Conservation (phyloP, 441 rosid species). For the Codiaeum variegatum region DNA sequence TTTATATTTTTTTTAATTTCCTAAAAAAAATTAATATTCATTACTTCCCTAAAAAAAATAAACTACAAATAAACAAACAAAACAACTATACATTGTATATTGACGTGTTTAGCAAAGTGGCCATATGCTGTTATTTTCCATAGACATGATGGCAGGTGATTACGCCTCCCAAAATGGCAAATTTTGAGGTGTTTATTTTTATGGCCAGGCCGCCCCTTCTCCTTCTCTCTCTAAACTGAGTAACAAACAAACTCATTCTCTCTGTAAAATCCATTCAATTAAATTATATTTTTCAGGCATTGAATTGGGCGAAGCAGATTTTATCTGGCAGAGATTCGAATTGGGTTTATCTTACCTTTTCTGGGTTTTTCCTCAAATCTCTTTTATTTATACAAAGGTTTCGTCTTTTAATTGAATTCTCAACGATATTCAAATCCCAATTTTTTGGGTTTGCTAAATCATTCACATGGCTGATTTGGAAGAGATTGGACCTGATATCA, state of each 20-base stretch:
- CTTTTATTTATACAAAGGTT: neutral
- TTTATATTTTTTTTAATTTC: too few species aligned
- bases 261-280: neutral
- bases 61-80: neutral
- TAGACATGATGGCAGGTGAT: slow-evolving; percentile 8
- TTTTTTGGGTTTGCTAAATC: too few species aligned
- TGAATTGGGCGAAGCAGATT: slow-evolving; percentile 4
- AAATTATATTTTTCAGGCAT: neutral
- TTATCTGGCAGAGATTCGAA: neutral
- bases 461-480: slow-evolving; percentile 53
- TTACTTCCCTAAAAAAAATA: too few species aligned
- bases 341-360: neutral
- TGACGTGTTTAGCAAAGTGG: neutral
- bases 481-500: slow-evolving; percentile 49
- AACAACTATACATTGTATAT: too few species aligned
- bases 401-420: neutral
- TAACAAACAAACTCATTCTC: neutral
- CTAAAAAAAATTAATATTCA: too few species aligned
- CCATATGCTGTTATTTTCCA: neutral
- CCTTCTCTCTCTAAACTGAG: neutral
- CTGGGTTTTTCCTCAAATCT: neutral
- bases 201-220: slow-evolving; percentile 14
- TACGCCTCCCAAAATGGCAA: slow-evolving; percentile 5
- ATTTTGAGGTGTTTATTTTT: neutral
- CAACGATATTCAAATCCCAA: neutral